Conservation (phyloP, 441 rosid genomes). For the Pelargonium fulgidum region DNA sequence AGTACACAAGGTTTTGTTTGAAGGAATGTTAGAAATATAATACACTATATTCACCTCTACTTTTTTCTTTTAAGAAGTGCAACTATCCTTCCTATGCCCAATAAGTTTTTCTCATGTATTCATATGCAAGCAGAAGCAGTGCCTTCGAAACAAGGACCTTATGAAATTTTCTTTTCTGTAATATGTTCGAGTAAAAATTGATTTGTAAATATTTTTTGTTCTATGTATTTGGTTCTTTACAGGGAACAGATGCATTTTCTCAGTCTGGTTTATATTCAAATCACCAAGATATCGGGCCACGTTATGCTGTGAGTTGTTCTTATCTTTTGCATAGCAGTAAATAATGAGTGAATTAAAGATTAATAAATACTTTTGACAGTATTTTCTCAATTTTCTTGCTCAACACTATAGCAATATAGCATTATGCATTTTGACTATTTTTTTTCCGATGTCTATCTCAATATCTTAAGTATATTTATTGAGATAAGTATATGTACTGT, state of each 20-base stretch:
- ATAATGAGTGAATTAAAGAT: background rate
- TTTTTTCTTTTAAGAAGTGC: no score
- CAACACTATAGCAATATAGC: background rate
- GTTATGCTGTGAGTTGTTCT: slow-evolving; percentile 69
- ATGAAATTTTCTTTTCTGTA: background rate
- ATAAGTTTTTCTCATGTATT: no score
- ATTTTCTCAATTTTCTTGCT: background rate
- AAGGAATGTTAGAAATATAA: no score
- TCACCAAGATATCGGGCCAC: slow-evolving; percentile 98
- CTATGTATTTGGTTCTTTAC: slow-evolving; percentile 18
- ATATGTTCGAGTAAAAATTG: background rate
- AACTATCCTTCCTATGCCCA: no score
- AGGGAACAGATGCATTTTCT: slow-evolving; percentile 98
- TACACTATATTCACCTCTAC: no score
- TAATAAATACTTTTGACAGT: background rate
- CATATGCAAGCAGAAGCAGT: no score
- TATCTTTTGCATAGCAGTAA: slow-evolving; percentile 1
- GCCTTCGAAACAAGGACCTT: background rate
- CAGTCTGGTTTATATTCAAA: slow-evolving; percentile 97
- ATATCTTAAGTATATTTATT: no score
- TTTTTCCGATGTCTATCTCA: background rate
- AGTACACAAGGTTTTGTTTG: no score
- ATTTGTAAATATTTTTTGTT: background rate
- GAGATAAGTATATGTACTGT: background rate
- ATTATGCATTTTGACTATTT: background rate